Evolutionary conservation across 106 monocot genomes (phyloP).

Genomic region (Vanilla planifolia): DNA sequence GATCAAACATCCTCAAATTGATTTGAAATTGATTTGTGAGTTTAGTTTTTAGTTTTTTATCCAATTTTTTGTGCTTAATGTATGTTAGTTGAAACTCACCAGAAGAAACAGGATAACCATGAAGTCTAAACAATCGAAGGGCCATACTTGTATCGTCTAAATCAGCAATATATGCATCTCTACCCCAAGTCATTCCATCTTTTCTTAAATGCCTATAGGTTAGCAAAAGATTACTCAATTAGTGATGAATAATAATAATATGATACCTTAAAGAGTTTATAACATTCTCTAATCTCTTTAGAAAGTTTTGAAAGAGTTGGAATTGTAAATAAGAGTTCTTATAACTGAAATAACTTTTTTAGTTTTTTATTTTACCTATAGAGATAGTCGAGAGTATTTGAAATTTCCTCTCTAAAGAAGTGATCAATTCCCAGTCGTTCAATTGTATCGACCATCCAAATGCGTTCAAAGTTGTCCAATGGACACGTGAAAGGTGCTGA

Average conservation of each 20-base stretch:
- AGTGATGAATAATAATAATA: not conserved
- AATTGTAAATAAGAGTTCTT: too few relatives aligned
- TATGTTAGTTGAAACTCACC: too few relatives aligned
- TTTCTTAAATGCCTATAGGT: slow-evolving; percentile 12
- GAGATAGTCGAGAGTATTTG: slow-evolving; percentile 14
- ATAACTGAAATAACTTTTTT: too few relatives aligned
- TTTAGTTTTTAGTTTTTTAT: too few relatives aligned
- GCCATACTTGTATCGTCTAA: slow-evolving; percentile 34
- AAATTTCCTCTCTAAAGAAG: slow-evolving; percentile 18
- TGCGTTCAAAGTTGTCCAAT: slow-evolving; percentile 15
- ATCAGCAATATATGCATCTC: slow-evolving; percentile 19
- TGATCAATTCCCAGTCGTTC: slow-evolving; percentile 26
- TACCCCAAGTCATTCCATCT: slow-evolving; percentile 22
- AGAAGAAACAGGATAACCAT: slow-evolving; percentile 18
- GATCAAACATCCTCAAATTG: not conserved
- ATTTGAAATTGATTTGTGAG: slow-evolving; percentile 9
- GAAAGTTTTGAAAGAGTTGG: not conserved
- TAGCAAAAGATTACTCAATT: not conserved
- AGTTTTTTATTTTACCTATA: slow-evolving; percentile 12
- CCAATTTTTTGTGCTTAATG: too few relatives aligned
- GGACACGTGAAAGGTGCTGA: slow-evolving; percentile 16
- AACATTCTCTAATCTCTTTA: not conserved
- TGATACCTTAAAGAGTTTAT: too few relatives aligned
- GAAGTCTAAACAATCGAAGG: slow-evolving; percentile 17
- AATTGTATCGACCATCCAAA: slow-evolving; percentile 19